A percentile compares a stretch with the other conserved stretches of the same genome.
Conservation (phyloP, 768 basidiomycete species). For the Suillus bovinus region DNA sequence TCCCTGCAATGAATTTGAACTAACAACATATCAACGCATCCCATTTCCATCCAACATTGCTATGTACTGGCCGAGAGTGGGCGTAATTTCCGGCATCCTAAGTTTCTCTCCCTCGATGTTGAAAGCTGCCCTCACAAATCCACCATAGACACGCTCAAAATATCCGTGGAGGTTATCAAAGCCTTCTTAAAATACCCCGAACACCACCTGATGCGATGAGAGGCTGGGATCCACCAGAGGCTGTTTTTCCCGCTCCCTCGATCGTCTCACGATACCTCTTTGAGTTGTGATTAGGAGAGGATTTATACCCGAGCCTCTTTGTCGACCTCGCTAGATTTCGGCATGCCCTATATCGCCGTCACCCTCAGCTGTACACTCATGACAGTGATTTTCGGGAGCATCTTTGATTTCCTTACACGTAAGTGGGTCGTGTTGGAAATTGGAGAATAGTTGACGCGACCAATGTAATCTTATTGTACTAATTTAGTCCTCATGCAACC, state of each 20-base stretch:
- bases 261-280: background rate
- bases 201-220: constrained; percentile 96
- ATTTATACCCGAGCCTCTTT: constrained; percentile 84
- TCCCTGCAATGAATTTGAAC: no score
- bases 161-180: constrained; percentile 76
- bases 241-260: constrained; percentile 53
- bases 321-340: constrained; percentile 97
- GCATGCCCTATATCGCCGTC: constrained; percentile 99
- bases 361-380: constrained; percentile 92
- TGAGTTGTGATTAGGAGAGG: constrained; percentile 25
- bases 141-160: constrained; percentile 60
- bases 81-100: constrained; percentile 57
- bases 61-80: constrained; percentile 57
- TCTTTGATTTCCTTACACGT: constrained; percentile 88
- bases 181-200: constrained; percentile 96
- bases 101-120: constrained; percentile 61
- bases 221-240: no score
- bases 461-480: background rate
- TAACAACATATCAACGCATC: no score
- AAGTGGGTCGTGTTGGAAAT: constrained; percentile 61
- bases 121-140: constrained; percentile 69
- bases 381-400: constrained; percentile 88
- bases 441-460: constrained; percentile 13
- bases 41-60: constrained; percentile 56
- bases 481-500: background rate